These are phyloP conservation scores for Podila epicladia DNA, from an alignment of 192 early-diverging fungal species.

Conservation along the genomic window DNA sequence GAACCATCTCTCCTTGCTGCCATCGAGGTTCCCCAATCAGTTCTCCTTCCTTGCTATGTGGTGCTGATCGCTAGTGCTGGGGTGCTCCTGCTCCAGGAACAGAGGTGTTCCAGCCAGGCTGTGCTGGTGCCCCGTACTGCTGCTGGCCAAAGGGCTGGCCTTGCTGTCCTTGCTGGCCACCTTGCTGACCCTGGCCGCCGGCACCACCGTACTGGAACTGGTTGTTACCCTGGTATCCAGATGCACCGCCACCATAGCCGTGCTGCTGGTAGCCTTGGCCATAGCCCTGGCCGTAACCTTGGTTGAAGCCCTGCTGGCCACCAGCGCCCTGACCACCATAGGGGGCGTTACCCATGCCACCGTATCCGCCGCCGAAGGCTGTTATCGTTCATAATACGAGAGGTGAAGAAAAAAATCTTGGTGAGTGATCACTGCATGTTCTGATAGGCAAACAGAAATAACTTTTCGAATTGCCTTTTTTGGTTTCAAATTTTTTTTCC, in stretches of 20 bases:
- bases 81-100: slow-evolving; percentile 4
- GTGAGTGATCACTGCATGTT: neutral
- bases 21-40: too few relatives aligned
- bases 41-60: too few relatives aligned
- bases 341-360: slow-evolving; percentile 15
- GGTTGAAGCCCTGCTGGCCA: slow-evolving; percentile 17
- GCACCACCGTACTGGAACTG: slow-evolving; percentile 22
- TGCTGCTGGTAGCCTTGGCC: slow-evolving; percentile 8
- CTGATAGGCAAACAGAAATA: neutral
- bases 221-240: slow-evolving; percentile 11
- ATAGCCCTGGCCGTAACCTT: slow-evolving; percentile 16
- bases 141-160: slow-evolving; percentile 1
- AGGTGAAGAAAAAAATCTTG: neutral
- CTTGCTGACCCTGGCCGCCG: slow-evolving; percentile 1
- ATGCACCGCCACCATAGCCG: slow-evolving; percentile 8
- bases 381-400: neutral
- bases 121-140: slow-evolving; percentile 8
- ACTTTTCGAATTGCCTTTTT: slow-evolving; percentile 2
- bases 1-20: too few relatives aligned
- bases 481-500: slow-evolving; percentile 13
- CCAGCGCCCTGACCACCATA: slow-evolving; percentile 20
- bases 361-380: slow-evolving; percentile 40
- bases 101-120: slow-evolving; percentile 13
- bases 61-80: neutral
- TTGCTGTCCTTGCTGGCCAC: neutral